Evolutionary conservation across 1,284 basidiomycete genomes (phyloP), one percentile per base, ranked within the genome.

Genomic region (Lentinula novae-zelandiae): DNA sequence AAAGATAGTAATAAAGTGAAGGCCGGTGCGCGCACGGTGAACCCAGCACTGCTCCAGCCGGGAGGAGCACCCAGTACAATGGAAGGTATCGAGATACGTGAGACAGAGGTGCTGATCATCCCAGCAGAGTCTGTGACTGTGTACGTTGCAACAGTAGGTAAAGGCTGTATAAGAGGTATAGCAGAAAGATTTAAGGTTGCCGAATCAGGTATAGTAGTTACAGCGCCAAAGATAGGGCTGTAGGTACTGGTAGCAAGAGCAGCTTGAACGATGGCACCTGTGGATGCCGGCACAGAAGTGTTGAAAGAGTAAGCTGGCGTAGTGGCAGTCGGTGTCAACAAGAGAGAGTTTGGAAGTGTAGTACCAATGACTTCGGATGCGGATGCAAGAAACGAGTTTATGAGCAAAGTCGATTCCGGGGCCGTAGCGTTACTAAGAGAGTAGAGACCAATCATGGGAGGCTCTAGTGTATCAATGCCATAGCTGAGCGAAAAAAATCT

Each of bases 371-470:
- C 88, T 1, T 85, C 83, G 4, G 89, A 88, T 44, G 79, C 75
- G 8, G 83, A 82, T 1, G 86, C 83, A 55, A 91, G 75, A 69
- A 83, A 81, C 8, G 85, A 79, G 2, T 78, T 75, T 9, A 92
- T 72, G 2, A 77, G 67, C 3, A 81, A 71, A 61, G 82, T 73
- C 20, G 75, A 70, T 5, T 58, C 49, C n/a, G 72, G 66, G 17
- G 74, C 68, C 2, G 80, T 81, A 31, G 73, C 68, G 66, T 84
- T 85, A 38, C 70, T 69, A 48, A 87, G 74, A 27, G 86, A 73
- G 68, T 90, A 92, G 46, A 92, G 72, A 22, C 90, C 90, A 61
- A 92, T 83, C 73, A 88, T 77, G 10, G 90, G 90, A 5, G 87
- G 76, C 69, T 92, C 90, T 64, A 85, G 84, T 40, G 73, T 71